phyloP scores from a whole-genome alignment of 305 asterid species.

The Rubia balearica region DNA sequence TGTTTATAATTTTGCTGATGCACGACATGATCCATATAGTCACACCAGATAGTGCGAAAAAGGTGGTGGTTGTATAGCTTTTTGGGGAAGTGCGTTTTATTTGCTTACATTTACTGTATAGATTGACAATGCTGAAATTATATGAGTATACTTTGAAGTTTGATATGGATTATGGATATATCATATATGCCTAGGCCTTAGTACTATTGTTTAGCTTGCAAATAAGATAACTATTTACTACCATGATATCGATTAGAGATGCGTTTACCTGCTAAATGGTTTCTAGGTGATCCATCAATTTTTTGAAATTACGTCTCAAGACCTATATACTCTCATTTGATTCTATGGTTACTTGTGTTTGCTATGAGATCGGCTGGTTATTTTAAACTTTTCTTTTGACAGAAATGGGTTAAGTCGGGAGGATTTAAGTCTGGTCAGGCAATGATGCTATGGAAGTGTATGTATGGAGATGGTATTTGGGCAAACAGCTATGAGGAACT shows the following conservation, averaged over 20 bases:
- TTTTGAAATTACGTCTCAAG: background rate
- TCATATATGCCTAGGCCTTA: background rate
- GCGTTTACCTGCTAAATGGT: background rate
- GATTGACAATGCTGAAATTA: background rate
- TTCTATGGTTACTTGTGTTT: background rate
- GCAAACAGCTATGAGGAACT: constrained; percentile 59
- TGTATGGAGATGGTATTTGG: constrained; percentile 72
- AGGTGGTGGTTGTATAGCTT: background rate
- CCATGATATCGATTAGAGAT: background rate
- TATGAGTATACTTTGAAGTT: background rate
- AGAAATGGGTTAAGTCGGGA: constrained; percentile 83
- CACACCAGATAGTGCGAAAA: background rate
- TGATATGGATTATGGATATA: background rate
- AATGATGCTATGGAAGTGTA: constrained; percentile 87
- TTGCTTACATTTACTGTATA: background rate
- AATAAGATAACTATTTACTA: background rate
- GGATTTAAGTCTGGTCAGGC: constrained; percentile 91
- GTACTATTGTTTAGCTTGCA: background rate
- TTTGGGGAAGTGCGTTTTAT: background rate
- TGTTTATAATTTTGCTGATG: background rate
- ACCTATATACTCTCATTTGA: background rate
- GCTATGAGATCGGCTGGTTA: background rate
- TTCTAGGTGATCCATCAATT: background rate
- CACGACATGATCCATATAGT: background rate
- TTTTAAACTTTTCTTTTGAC: constrained; percentile 22